phyloP scores from a whole-genome alignment of 805 yeast genomes.

The Diddensiella santjacobensis region DNA sequence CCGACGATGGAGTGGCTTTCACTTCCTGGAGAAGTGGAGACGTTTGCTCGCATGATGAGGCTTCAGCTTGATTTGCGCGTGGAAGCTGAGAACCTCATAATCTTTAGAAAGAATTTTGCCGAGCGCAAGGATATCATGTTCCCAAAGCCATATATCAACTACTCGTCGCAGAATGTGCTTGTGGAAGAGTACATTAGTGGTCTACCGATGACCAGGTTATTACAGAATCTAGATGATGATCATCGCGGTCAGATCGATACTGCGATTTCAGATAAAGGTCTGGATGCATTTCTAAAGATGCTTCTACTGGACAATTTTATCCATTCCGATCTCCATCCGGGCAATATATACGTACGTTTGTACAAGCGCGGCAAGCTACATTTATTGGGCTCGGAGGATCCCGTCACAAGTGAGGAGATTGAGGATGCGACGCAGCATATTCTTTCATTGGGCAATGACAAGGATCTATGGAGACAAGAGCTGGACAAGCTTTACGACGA shows the following conservation, averaged over 20 bases:
- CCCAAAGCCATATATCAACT: conserved; percentile 68
- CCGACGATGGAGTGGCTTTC: conserved; percentile 99
- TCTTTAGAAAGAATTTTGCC: conserved; percentile 67
- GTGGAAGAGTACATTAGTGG: conserved; percentile 87
- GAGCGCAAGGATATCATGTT: conserved; percentile 60
- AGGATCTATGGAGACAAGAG: conserved; percentile 43
- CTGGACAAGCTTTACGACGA: conserved; percentile 46
- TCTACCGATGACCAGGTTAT: conserved; percentile 69
- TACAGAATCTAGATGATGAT: conserved; percentile 36
- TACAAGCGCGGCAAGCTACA: conserved; percentile 39
- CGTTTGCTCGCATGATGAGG: conserved; percentile 80
- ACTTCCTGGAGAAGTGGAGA: conserved; percentile 88
- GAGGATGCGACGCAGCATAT: conserved; percentile 25
- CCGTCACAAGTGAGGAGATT: conserved; percentile 25
- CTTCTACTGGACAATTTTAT: conserved; percentile 87
- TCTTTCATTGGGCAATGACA: conserved; percentile 23
- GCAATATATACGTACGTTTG: conserved; percentile 79
- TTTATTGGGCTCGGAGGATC: conserved; percentile 35
- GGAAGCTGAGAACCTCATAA: conserved; percentile 75
- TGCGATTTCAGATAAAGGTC: conserved; percentile 69
- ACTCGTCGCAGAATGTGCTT: conserved; percentile 65
- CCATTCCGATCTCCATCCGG: conserved; percentile 97
- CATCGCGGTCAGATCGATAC: conserved; percentile 38
- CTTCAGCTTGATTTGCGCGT: conserved; percentile 85
- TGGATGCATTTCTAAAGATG: conserved; percentile 92